Evolutionary conservation across 768 basidiomycete genomes (phyloP).

Genomic region (Atractiella rhizophila): DNA sequence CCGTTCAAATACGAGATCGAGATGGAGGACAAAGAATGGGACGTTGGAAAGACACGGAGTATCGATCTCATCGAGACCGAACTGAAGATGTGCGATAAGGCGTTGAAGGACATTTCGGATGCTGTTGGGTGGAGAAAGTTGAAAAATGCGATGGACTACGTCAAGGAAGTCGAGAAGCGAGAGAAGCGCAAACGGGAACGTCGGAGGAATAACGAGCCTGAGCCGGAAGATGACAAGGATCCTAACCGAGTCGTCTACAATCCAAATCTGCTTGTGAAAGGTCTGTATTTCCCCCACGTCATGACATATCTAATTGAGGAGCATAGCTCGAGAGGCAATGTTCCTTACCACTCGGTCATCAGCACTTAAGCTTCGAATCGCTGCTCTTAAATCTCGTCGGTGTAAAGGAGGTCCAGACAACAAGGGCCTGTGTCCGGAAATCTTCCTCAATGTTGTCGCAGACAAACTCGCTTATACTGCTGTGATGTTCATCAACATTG

Average conservation of each 20-base stretch:
- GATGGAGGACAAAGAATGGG: constrained; percentile 66
- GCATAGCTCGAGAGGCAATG: constrained; percentile 66
- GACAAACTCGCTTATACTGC: constrained; percentile 90
- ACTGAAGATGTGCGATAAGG: constrained; percentile 53
- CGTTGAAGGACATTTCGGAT: constrained; percentile 60
- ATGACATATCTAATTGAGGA: constrained; percentile 10
- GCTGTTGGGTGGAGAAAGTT: constrained; percentile 70
- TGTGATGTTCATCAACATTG: constrained; percentile 96
- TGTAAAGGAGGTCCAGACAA: constrained; percentile 68
- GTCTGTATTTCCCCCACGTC: no score
- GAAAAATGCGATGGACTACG: constrained; percentile 49
- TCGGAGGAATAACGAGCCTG: no score
- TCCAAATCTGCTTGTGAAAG: constrained; percentile 72
- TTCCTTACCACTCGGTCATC: constrained; percentile 56
- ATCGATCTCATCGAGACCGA: constrained; percentile 65
- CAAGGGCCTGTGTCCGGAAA: constrained; percentile 79
- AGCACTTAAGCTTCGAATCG: constrained; percentile 61
- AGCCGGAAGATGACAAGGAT: constrained; percentile 33
- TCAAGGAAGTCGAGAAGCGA: constrained; percentile 52
- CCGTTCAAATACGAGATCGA: constrained; percentile 98
- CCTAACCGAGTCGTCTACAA: constrained; percentile 41
- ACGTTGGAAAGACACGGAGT: constrained; percentile 45
- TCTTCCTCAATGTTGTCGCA: constrained; percentile 85
- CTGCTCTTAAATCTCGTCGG: constrained; percentile 64
- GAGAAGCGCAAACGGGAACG: constrained; percentile 19